These are phyloP conservation scores for Acanthamoeba triangularis DNA, from an alignment of 208 protist species.

Conservation along the genomic window DNA sequence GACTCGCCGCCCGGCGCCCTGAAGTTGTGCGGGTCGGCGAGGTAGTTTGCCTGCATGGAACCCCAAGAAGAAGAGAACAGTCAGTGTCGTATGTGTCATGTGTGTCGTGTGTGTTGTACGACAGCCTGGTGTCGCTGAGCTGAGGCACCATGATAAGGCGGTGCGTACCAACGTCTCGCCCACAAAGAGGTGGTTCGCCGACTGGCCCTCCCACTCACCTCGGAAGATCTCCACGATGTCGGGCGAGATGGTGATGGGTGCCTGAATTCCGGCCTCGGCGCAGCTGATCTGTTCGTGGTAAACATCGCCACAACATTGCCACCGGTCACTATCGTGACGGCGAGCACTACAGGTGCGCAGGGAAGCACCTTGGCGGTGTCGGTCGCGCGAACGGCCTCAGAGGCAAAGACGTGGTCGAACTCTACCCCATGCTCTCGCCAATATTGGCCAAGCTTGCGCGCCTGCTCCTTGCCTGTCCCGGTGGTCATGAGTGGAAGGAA, in stretches of 20 bases:
- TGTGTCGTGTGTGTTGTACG: neutral
- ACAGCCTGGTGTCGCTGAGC: neutral
- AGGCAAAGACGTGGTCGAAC: slow-evolving; percentile 60
- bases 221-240: slow-evolving; percentile 65
- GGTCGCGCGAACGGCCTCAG: slow-evolving; percentile 43
- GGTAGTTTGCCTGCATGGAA: neutral
- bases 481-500: no score
- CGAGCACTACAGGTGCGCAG: neutral
- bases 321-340: neutral
- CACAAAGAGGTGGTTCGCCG: neutral
- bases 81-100: no score
- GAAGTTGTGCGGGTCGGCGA: slow-evolving; percentile 22
- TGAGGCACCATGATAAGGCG: neutral
- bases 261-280: slow-evolving; percentile 15
- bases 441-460: slow-evolving; percentile 30
- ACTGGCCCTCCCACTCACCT: slow-evolving; percentile 34
- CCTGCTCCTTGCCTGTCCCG: neutral
- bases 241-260: slow-evolving; percentile 6
- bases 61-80: no score
- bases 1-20: slow-evolving; percentile 4
- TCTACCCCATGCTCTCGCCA: neutral
- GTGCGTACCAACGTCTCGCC: neutral
- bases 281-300: neutral
- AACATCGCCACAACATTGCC: no score
- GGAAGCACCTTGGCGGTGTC: slow-evolving; percentile 25